Evolutionary conservation across 2,329 filamentous ascomycete species (phyloP).

Genomic region (Beauveria medogensis): DNA sequence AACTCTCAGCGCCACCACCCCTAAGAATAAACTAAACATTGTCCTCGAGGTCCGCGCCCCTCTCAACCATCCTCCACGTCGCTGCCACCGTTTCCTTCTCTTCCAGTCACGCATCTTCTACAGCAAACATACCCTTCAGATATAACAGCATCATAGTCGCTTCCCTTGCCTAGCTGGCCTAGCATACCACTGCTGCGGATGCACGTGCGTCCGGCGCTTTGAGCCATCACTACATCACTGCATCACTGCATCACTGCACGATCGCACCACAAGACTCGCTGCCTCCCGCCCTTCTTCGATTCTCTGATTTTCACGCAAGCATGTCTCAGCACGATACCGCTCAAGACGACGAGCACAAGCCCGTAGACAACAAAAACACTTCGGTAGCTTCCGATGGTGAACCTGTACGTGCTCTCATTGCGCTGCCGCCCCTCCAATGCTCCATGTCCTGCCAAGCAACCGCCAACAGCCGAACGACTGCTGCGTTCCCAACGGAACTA

Average conservation of each 20-base stretch:
- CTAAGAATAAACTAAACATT: conserved; percentile 7
- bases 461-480: background rate
- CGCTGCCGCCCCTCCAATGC: background rate
- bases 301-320: background rate
- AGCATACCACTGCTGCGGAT: conserved; percentile 2
- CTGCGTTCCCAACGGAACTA: conserved; percentile 12
- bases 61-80: background rate
- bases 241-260: conserved; percentile 1
- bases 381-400: conserved; percentile 1
- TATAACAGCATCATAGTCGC: conserved; percentile 3
- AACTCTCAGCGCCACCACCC: conserved; percentile 5
- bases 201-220: conserved; percentile 5
- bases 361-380: background rate
- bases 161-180: conserved; percentile 6
- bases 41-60: conserved; percentile 4
- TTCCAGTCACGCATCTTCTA: conserved; percentile 2
- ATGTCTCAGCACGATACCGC: conserved; percentile 16
- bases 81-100: background rate
- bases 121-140: conserved; percentile 8
- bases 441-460: background rate
- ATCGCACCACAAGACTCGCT: background rate
- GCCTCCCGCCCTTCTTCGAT: background rate
- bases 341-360: conserved; percentile 8
- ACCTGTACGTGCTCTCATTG: background rate
- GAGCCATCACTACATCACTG: background rate